Percentiles rank a stretch among this genome's conserved stretches.
These are phyloP conservation scores for Schwanniomyces polymorphus DNA, from an alignment of 805 yeast species.

Conservation along the genomic window DNA sequence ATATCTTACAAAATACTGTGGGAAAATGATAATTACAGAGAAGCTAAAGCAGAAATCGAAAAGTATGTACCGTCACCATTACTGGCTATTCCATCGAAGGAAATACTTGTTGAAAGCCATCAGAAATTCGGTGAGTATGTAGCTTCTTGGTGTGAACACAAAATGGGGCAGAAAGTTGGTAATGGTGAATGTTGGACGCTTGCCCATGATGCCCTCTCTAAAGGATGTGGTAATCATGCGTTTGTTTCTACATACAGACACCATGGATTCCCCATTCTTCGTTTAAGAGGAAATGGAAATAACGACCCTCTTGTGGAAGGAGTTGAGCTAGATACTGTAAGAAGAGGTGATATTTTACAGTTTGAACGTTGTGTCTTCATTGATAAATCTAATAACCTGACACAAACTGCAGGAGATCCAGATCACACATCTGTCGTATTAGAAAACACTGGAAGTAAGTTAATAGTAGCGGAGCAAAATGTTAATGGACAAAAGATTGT, in stretches of 20 bases:
- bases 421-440: slow-evolving; percentile 49
- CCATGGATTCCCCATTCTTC: slow-evolving; percentile 48
- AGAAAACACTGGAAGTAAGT: slow-evolving; percentile 22
- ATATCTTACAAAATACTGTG: slow-evolving; percentile 37
- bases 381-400: slow-evolving; percentile 30
- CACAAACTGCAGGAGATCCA: slow-evolving; percentile 48
- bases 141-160: slow-evolving; percentile 55
- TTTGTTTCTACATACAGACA: slow-evolving; percentile 47
- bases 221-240: slow-evolving; percentile 60
- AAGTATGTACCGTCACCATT: slow-evolving; percentile 47
- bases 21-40: slow-evolving; percentile 24
- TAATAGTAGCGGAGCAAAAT: slow-evolving; percentile 51
- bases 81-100: slow-evolving; percentile 25
- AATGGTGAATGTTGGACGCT: slow-evolving; percentile 64
- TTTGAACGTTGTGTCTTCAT: slow-evolving; percentile 42
- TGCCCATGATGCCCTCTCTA: slow-evolving; percentile 52
- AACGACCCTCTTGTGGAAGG: slow-evolving; percentile 14
- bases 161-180: slow-evolving; percentile 48
- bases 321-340: slow-evolving; percentile 38
- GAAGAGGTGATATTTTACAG: slow-evolving; percentile 59
- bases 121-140: slow-evolving; percentile 50
- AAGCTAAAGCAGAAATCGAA: slow-evolving; percentile 26
- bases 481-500: slow-evolving; percentile 45
- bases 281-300: slow-evolving; percentile 18
- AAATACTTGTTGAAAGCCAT: slow-evolving; percentile 31